phyloP scores from a whole-genome alignment of 495 filamentous ascomycete genomes.

The Xylaria nigripes region DNA sequence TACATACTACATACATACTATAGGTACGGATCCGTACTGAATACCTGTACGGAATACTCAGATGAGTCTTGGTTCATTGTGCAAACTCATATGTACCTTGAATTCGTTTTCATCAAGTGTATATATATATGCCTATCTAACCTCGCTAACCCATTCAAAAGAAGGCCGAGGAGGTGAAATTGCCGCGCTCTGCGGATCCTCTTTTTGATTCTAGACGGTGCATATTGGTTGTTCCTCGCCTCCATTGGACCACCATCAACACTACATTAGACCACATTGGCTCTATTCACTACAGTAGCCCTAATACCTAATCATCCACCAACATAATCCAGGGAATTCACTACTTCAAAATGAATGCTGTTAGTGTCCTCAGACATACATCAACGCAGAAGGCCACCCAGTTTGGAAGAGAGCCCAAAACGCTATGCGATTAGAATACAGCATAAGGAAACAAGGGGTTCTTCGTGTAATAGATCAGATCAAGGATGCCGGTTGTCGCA shows the following conservation, averaged over 20 bases:
- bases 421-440: constrained; percentile 9
- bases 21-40: no score
- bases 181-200: not conserved
- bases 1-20: no score
- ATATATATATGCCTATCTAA: no score
- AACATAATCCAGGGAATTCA: not conserved
- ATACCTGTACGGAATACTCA: no score
- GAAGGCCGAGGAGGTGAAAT: no score
- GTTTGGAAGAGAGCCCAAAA: constrained; percentile 2
- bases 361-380: not conserved
- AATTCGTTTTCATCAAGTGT: no score
- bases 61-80: no score
- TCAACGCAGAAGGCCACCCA: not conserved
- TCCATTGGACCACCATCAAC: not conserved
- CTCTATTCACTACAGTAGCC: not conserved
- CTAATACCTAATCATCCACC: not conserved
- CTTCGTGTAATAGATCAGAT: constrained; percentile 10
- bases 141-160: no score
- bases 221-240: not conserved
- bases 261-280: not conserved
- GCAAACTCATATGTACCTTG: no score
- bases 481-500: constrained; percentile 32
- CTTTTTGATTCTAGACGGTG: not conserved
- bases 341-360: not conserved
- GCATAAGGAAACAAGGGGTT: not conserved